A percentile compares a stretch with the other conserved stretches of the same genome.
phyloP scores from a whole-genome alignment of 2,329 filamentous ascomycete genomes.

The Trichoderma breve region DNA sequence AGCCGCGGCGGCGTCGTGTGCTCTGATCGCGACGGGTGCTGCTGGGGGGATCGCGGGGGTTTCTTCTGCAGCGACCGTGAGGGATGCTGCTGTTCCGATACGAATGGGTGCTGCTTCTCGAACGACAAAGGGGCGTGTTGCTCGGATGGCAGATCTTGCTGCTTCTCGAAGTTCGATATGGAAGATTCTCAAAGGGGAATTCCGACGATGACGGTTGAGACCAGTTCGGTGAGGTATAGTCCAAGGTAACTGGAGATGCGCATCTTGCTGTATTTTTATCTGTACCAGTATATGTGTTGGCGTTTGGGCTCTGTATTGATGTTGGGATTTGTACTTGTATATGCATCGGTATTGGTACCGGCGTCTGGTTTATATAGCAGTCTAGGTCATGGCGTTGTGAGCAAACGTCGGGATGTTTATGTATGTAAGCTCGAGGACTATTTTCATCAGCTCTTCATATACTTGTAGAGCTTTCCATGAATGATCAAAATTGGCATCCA shows the following conservation, averaged over 20 bases:
- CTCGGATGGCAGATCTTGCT: background rate
- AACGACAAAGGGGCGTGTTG: background rate
- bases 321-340: background rate
- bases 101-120: slow-evolving; percentile 21
- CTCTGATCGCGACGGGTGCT: slow-evolving; percentile 20
- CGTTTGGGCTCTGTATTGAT: background rate
- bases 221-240: background rate
- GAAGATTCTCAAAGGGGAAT: background rate
- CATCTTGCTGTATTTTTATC: background rate
- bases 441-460: background rate
- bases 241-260: background rate
- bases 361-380: background rate
- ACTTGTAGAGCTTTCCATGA: background rate
- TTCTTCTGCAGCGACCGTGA: slow-evolving; percentile 20
- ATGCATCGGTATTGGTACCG: background rate
- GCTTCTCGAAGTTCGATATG: background rate
- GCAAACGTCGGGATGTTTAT: background rate
- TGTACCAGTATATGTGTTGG: background rate
- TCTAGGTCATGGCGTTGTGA: background rate
- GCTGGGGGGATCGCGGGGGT: slow-evolving; percentile 13
- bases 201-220: background rate
- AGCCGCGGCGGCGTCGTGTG: slow-evolving; percentile 17
- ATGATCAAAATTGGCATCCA: background rate
- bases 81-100: slow-evolving; percentile 22
- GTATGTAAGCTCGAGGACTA: background rate